phyloP scores from a whole-genome alignment of 1,284 basidiomycete genomes.

The Marasmius fiardii region DNA sequence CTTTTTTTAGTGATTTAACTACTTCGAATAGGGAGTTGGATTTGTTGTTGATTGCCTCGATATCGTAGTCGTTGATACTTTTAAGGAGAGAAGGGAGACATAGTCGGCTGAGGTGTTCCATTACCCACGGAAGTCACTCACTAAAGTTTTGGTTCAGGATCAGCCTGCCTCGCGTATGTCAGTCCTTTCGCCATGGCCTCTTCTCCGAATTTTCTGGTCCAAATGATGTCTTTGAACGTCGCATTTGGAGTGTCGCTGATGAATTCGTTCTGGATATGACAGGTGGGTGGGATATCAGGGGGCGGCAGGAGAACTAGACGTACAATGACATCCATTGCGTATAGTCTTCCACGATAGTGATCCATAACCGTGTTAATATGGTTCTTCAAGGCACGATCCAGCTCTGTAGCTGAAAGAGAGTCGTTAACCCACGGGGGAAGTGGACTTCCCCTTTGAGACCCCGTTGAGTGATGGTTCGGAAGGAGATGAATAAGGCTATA shows the following conservation, averaged over 20 bases:
- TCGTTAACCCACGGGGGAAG: conserved; percentile 2
- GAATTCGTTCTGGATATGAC: conserved; percentile 45
- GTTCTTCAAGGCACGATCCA: not conserved
- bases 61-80: conserved; percentile 61
- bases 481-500: no score
- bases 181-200: conserved; percentile 29
- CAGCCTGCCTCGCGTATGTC: conserved; percentile 36
- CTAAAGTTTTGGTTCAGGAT: conserved; percentile 41
- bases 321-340: not conserved
- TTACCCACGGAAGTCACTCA: conserved; percentile 15
- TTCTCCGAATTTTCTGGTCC: conserved; percentile 28
- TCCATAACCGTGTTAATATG: conserved; percentile 1
- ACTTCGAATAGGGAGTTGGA: conserved; percentile 49
- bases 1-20: conserved; percentile 40
- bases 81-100: not conserved
- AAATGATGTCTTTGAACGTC: conserved; percentile 33
- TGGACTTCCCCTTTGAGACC: not conserved
- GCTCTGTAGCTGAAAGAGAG: not conserved
- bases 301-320: no score
- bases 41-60: conserved; percentile 48
- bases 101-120: not conserved
- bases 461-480: not conserved
- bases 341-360: not conserved
- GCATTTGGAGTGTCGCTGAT: conserved; percentile 51
- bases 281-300: no score